phyloP scores from a whole-genome alignment of 2,329 filamentous ascomycete species.

The Davidsoniella australis region DNA sequence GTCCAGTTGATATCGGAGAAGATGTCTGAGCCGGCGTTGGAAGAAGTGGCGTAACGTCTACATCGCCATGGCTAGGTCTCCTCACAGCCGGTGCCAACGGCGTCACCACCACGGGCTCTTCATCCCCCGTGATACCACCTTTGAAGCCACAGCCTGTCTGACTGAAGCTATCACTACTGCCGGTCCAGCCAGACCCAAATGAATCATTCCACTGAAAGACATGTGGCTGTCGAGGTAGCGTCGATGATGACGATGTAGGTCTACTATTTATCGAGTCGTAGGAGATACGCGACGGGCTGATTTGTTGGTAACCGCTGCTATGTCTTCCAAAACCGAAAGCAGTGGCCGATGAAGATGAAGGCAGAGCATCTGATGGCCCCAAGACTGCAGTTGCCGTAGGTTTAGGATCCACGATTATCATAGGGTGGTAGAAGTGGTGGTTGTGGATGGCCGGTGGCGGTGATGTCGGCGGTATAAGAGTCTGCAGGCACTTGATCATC shows the following conservation, averaged over 20 bases:
- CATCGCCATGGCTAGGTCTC: conserved; percentile 1
- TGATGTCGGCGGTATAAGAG: no score
- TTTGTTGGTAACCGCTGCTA: not conserved
- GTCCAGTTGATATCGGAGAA: no score
- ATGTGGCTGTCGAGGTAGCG: not conserved
- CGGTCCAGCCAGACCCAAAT: not conserved
- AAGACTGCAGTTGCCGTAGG: no score
- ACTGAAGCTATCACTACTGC: not conserved
- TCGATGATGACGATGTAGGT: not conserved
- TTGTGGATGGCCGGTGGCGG: no score
- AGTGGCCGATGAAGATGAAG: no score
- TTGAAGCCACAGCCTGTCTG: not conserved
- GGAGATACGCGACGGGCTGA: not conserved
- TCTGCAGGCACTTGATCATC: no score
- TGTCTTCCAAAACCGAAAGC: no score
- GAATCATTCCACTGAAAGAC: not conserved
- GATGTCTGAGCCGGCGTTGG: no score
- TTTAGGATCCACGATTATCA: no score
- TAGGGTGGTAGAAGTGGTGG: no score
- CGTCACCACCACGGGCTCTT: conserved; percentile 1
- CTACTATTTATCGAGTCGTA: not conserved
- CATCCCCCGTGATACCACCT: conserved; percentile 1
- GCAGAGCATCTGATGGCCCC: no score
- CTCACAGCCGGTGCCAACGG: conserved; percentile 1
- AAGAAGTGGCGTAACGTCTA: not conserved